Base-by-base conservation (phyloP, 495 filamentous ascomycete species). In the Neurospora pannonica region DNA sequence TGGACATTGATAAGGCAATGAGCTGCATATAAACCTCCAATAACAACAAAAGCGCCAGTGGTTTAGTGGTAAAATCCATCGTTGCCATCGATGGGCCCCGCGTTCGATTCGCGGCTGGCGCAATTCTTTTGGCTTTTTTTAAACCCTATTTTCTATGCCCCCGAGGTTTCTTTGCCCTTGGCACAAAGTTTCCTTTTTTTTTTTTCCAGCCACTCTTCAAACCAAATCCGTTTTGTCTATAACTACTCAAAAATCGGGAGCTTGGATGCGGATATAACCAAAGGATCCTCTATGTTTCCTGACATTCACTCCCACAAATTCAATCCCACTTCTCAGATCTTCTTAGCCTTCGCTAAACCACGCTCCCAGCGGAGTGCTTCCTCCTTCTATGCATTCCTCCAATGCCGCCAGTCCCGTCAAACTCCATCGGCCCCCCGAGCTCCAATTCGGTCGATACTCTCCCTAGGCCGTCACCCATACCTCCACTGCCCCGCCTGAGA, bases 31-130 rank as follows among this genome's bases (percentile, higher is more conserved):
- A 46, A 43, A 43, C 3, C 11, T 6, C 17, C 24, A 31, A 60
- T 10, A 60, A 28, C 13, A 60, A 60, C 11, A 28, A 60, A 28
- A 60, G 48, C 48, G 48, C 48, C 80, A 83, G 83, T 84, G 83
- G 83, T 84, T 84, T 85, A 85, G 83, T 85, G 83, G 83, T 85
- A 85, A 85, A 85, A 85, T 84, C 82, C 83, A 84, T 85, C 83
- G 83, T 85, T 85, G 83, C 83, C 83, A 85, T 85, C 83, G 83
- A 85, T 84, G 83, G 82, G 84, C 84, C 84, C 84, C 84, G 84
- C 79, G 84, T 85, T 85, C 84, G 83, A 84, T 84, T 84, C 83
- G 80, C 83, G 83, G 83, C 82, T 83, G 80, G 81, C 80, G 83
- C 83, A 83, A 78, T 76, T 76, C 71, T 76, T 76, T 73, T 76